phyloP scores from a whole-genome alignment of 805 yeast species.

The Pichia gijzeniarum region DNA sequence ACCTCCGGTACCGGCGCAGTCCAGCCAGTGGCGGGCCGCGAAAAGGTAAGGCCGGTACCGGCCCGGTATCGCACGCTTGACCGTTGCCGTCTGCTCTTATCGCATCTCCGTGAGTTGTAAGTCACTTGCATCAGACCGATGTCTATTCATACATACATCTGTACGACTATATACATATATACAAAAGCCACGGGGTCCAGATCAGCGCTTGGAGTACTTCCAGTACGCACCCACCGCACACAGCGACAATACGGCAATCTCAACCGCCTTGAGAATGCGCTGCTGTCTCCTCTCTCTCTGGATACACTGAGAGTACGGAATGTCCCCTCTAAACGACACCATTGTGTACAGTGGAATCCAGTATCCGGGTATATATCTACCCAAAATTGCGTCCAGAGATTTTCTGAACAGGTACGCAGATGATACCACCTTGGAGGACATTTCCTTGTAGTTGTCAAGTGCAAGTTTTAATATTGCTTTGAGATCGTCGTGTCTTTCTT shows the following conservation, averaged over 20 bases:
- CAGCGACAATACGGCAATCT: conserved; percentile 16
- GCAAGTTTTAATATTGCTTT: conserved; percentile 75
- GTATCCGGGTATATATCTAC: conserved; percentile 47
- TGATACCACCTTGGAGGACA: conserved; percentile 75
- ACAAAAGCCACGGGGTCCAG: too few relatives aligned
- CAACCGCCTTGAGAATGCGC: conserved; percentile 35
- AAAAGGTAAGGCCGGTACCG: background rate
- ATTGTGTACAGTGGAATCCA: conserved; percentile 90
- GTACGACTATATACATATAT: too few relatives aligned
- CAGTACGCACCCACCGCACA: conserved; percentile 3
- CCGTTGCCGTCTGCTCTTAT: too few relatives aligned
- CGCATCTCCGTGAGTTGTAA: too few relatives aligned
- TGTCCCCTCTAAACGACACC: conserved; percentile 85
- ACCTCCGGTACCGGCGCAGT: conserved; percentile 1
- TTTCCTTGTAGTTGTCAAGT: conserved; percentile 73
- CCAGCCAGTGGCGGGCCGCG: background rate
- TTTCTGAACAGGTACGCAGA: conserved; percentile 57
- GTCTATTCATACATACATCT: too few relatives aligned
- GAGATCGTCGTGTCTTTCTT: conserved; percentile 55
- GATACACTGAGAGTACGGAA: conserved; percentile 67
- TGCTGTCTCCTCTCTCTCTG: conserved; percentile 49
- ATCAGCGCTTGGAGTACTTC: background rate
- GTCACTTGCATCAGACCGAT: too few relatives aligned
- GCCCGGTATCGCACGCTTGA: too few relatives aligned
- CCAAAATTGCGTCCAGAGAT: conserved; percentile 57